Conservation (phyloP, 2,329 filamentous ascomycete genomes). For the Claviceps arundinis region DNA sequence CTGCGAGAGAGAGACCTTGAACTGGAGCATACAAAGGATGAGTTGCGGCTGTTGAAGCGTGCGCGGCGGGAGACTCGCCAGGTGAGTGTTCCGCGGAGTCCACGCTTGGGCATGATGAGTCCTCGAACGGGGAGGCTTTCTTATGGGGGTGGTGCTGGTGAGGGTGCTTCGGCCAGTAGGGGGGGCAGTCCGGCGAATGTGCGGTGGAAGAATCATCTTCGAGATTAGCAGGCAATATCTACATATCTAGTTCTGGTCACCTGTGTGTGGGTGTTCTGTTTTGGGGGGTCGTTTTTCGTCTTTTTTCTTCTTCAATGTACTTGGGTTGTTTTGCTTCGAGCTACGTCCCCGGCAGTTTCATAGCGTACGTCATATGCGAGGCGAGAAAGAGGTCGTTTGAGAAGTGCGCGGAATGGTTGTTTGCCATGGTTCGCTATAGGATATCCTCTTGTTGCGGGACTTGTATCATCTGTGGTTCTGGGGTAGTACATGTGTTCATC, state of each 20-base stretch:
- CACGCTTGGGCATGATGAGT: slow-evolving; percentile 40
- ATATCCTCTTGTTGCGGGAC: too few relatives aligned
- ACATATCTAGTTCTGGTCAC: background rate
- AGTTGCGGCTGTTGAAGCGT: slow-evolving; percentile 33
- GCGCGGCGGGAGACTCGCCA: slow-evolving; percentile 42
- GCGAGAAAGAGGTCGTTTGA: too few relatives aligned
- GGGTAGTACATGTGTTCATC: too few relatives aligned
- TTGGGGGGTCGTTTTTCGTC: too few relatives aligned
- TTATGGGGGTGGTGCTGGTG: slow-evolving; percentile 7
- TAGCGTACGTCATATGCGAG: too few relatives aligned
- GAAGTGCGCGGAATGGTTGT: too few relatives aligned
- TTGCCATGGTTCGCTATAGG: too few relatives aligned
- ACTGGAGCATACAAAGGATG: slow-evolving; percentile 33
- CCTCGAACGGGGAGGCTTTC: slow-evolving; percentile 24
- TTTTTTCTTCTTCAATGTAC: background rate
- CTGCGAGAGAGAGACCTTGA: slow-evolving; percentile 39
- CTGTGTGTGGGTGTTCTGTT: too few relatives aligned
- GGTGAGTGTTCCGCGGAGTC: slow-evolving; percentile 43
- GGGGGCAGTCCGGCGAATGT: slow-evolving; percentile 37
- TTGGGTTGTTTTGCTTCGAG: too few relatives aligned
- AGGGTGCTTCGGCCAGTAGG: slow-evolving; percentile 27
- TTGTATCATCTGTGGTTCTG: too few relatives aligned
- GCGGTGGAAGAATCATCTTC: slow-evolving; percentile 22
- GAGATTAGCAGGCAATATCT: slow-evolving; percentile 17
- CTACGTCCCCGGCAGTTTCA: too few relatives aligned